phyloP scores from a whole-genome alignment of 805 yeast genomes.

The Blastobotrys peoriensis region DNA sequence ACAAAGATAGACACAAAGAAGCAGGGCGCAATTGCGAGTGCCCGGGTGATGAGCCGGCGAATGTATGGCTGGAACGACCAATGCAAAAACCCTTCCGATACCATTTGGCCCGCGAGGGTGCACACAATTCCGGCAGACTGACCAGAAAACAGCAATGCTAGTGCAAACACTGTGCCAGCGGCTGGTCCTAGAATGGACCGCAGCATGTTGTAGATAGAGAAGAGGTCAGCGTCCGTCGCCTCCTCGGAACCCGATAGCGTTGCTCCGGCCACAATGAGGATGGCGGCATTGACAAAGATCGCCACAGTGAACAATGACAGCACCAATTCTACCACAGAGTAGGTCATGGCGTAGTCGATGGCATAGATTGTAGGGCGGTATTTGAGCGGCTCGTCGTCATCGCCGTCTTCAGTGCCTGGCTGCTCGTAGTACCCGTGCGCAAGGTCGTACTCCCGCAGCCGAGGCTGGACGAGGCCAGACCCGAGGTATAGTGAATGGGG shows the following conservation, averaged over 20 bases:
- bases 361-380: constrained; percentile 77
- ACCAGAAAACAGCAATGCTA: constrained; percentile 86
- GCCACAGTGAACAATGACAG: constrained; percentile 82
- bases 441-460: constrained; percentile 68
- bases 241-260: constrained; percentile 59
- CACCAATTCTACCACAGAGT: constrained; percentile 75
- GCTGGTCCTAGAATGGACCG: constrained; percentile 67
- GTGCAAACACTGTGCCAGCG: constrained; percentile 84
- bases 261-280: constrained; percentile 86
- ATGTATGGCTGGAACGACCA: constrained; percentile 81
- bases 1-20: constrained; percentile 60
- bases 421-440: constrained; percentile 44
- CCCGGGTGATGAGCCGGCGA: constrained; percentile 71
- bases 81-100: constrained; percentile 78
- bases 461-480: constrained; percentile 80
- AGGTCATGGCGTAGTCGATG: constrained; percentile 69
- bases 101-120: constrained; percentile 91
- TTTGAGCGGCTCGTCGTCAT: constrained; percentile 8
- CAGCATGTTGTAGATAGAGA: constrained; percentile 70
- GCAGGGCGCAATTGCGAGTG: constrained; percentile 83
- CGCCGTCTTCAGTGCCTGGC: constrained; percentile 21
- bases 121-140: constrained; percentile 94
- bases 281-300: constrained; percentile 86
- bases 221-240: constrained; percentile 72
- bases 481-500: constrained; percentile 86